Conservation (phyloP, 805 yeast genomes). For the Lipomyces orientalis region DNA sequence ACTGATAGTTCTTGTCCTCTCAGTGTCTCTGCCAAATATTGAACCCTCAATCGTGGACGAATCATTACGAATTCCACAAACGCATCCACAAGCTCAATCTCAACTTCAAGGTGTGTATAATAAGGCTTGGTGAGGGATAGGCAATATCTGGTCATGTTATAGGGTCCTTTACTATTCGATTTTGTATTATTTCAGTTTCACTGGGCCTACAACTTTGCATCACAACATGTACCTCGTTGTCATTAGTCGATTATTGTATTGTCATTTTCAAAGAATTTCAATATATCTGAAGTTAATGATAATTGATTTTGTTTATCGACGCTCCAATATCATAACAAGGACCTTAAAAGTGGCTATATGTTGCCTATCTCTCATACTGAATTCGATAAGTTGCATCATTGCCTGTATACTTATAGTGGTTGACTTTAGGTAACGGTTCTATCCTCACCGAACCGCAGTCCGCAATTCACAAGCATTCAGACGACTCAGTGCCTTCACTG, state of each 20-base stretch:
- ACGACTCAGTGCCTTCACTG: conserved; percentile 6
- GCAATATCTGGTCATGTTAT: conserved; percentile 5
- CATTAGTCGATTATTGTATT: conserved; percentile 5
- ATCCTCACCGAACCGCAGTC: background rate
- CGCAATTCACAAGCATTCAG: background rate
- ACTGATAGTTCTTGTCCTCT: conserved; percentile 1
- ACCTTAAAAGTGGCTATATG: background rate
- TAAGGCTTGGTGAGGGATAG: conserved; percentile 16
- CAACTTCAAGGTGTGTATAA: conserved; percentile 29
- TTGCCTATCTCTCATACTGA: conserved; percentile 1
- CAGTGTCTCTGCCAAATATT: conserved; percentile 12
- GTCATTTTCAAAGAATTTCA: conserved; percentile 2
- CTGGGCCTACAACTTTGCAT: background rate
- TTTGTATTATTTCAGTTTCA: conserved; percentile 3
- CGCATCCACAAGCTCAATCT: conserved; percentile 13
- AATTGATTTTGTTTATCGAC: background rate
- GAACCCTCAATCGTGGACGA: conserved; percentile 14
- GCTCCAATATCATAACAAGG: background rate
- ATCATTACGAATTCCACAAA: conserved; percentile 5
- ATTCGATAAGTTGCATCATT: background rate
- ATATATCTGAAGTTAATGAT: conserved; percentile 10
- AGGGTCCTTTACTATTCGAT: conserved; percentile 1
- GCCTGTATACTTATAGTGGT: background rate
- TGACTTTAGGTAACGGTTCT: background rate
- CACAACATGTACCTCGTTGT: background rate